Percentiles rank a stretch among this genome's conserved stretches.
Evolutionary conservation across 2,329 filamentous ascomycete genomes (phyloP).

Genomic region (Colletotrichum incanum): DNA sequence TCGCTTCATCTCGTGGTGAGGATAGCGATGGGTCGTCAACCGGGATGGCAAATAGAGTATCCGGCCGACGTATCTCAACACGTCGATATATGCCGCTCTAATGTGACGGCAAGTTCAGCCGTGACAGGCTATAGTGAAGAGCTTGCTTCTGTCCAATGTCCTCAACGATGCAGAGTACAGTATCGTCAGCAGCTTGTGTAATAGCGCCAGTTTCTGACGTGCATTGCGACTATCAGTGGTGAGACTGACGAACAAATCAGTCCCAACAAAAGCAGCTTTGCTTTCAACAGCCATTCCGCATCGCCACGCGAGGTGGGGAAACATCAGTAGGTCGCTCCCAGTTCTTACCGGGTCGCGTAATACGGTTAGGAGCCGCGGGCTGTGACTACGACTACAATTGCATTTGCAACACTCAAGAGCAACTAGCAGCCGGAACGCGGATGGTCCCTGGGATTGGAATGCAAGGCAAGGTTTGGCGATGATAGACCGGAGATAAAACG

Average conservation of each 20-base stretch:
- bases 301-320: background rate
- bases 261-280: background rate
- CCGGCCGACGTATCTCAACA: background rate
- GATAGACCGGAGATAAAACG: background rate
- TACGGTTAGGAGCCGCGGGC: constrained; percentile 7
- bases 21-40: background rate
- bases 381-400: background rate
- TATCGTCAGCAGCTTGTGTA: no score
- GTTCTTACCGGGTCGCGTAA: background rate
- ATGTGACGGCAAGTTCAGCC: no score
- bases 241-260: background rate
- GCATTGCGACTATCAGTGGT: background rate
- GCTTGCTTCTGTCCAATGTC: no score
- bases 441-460: background rate
- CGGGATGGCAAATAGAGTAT: no score
- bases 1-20: no score
- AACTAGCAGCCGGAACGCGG: background rate
- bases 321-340: no score
- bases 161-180: background rate
- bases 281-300: background rate
- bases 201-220: background rate
- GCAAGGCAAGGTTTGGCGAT: background rate
- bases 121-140: background rate
- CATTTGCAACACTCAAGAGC: background rate
- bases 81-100: background rate